Conservation (phyloP, 129 eudicot species). For the Artemisia annua region DNA sequence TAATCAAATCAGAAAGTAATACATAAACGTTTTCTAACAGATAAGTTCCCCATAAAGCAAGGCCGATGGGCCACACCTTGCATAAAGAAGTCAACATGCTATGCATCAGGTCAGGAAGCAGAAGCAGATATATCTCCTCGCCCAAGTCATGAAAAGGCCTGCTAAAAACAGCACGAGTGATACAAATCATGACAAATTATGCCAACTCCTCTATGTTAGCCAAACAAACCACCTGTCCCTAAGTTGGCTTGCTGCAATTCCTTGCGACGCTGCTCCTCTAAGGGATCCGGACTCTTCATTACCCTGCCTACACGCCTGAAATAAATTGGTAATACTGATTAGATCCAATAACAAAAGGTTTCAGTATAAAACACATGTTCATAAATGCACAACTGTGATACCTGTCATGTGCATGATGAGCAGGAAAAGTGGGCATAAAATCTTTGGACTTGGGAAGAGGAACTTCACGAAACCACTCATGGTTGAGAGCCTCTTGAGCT, state of each 20-base stretch:
- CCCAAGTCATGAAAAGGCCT: not conserved
- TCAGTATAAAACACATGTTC: not conserved
- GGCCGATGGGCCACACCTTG: slow-evolving; percentile 11
- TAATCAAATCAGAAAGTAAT: not conserved
- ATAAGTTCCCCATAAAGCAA: not conserved
- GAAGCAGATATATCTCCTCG: not conserved
- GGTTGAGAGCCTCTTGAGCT: slow-evolving; percentile 66
- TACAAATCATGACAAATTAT: too few species aligned
- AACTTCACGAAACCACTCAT: slow-evolving; percentile 70
- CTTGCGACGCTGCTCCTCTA: slow-evolving; percentile 87
- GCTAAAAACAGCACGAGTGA: not conserved
- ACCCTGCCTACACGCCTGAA: slow-evolving; percentile 76
- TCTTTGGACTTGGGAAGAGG: slow-evolving; percentile 79
- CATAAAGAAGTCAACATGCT: slow-evolving; percentile 5
- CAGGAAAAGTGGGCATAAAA: slow-evolving; percentile 97
- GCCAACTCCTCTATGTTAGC: slow-evolving; percentile 27
- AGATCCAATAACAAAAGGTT: not conserved
- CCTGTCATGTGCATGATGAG: slow-evolving; percentile 89
- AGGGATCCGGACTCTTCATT: slow-evolving; percentile 94
- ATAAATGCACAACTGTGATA: slow-evolving; percentile 4
- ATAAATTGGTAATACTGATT: not conserved
- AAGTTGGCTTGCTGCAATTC: slow-evolving; percentile 81
- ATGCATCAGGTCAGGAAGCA: not conserved
- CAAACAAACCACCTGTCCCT: slow-evolving; percentile 93
- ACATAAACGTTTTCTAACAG: not conserved